A percentile compares a stretch with the other conserved stretches of the same genome.
phyloP scores from a whole-genome alignment of 225 moss, liverwort and hornwort genomes.

The Rhytidiadelphus loreus region DNA sequence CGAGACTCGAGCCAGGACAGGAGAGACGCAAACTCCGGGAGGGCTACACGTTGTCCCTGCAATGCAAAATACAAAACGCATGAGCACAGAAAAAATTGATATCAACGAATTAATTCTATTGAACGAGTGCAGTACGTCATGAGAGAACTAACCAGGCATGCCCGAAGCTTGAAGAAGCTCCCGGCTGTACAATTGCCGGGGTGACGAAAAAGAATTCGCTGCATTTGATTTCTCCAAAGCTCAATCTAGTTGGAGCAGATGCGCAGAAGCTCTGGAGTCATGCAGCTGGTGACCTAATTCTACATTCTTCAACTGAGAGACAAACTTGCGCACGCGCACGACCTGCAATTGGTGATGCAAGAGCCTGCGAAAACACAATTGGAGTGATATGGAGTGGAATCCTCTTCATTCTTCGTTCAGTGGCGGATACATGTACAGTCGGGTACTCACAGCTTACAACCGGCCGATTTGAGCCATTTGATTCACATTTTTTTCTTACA shows the following conservation, averaged over 20 bases:
- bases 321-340: background rate
- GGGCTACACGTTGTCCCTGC: constrained; percentile 3
- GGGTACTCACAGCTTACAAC: too few relatives aligned
- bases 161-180: background rate
- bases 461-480: too few relatives aligned
- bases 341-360: background rate
- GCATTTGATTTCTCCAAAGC: background rate
- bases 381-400: background rate
- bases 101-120: background rate
- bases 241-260: background rate
- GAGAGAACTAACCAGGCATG: background rate
- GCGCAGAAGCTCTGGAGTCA: background rate
- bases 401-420: background rate
- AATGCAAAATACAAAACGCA: background rate
- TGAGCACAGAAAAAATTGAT: background rate
- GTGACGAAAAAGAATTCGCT: background rate
- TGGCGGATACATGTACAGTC: too few relatives aligned
- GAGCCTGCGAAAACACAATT: background rate
- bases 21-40: constrained; percentile 15
- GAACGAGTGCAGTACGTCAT: background rate
- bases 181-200: background rate
- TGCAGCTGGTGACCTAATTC: background rate
- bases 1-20: constrained; percentile 32
- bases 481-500: too few relatives aligned
- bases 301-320: background rate